Conservation (phyloP, 2,329 filamentous ascomycete species). For the Ilyonectria sp. region DNA sequence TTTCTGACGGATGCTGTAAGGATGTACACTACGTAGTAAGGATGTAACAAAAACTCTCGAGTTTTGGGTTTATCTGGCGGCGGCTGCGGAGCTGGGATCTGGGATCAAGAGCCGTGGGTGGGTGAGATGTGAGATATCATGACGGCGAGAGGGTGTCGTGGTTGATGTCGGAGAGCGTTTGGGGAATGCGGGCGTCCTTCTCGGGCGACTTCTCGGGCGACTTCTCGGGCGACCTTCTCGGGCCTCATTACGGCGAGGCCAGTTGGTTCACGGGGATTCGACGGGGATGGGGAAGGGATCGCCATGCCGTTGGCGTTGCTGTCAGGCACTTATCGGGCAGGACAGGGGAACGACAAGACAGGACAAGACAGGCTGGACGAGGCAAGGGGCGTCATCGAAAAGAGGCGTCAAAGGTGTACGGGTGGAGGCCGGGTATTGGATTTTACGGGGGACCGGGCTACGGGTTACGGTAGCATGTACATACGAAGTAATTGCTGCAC, state of each 20-base stretch:
- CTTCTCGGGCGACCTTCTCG: slow-evolving; percentile 9
- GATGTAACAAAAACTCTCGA: neutral
- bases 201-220: too few species aligned
- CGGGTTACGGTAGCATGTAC: neutral
- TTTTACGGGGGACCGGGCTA: slow-evolving; percentile 3
- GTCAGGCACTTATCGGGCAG: slow-evolving; percentile 26
- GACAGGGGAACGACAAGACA: slow-evolving; percentile 5
- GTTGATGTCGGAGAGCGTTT: neutral
- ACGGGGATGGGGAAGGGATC: slow-evolving; percentile 33
- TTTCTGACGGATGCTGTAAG: slow-evolving; percentile 3
- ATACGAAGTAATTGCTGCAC: neutral
- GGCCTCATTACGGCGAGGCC: slow-evolving; percentile 24
- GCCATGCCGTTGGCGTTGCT: slow-evolving; percentile 13
- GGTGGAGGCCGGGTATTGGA: slow-evolving; percentile 15
- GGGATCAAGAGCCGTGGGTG: neutral
- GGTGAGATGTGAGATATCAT: slow-evolving; percentile 9
- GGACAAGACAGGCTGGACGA: neutral
- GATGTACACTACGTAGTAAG: neutral
- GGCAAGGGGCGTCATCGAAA: neutral
- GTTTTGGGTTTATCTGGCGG: neutral
- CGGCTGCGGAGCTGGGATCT: slow-evolving; percentile 14
- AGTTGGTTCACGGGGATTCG: slow-evolving; percentile 33
- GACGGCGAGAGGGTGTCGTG: neutral
- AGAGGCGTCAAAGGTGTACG: slow-evolving; percentile 3
- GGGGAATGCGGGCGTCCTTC: slow-evolving; percentile 16